phyloP scores from a whole-genome alignment of 192 early-diverging fungal genomes.

The Backusella morwellensis region DNA sequence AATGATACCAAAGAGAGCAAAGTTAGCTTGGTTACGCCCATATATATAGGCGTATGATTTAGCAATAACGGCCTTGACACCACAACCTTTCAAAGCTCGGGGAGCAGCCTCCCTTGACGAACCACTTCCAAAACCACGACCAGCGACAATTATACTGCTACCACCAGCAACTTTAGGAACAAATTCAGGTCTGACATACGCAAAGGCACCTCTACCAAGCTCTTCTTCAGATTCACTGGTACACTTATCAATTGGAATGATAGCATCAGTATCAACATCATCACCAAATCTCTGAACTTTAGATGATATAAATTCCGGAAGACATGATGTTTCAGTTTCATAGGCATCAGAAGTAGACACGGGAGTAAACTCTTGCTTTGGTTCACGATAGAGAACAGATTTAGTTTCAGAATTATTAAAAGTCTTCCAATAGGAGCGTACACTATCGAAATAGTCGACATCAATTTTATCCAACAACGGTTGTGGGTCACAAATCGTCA shows the following conservation, averaged over 20 bases:
- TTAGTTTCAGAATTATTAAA: not conserved
- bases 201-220: slow-evolving; percentile 69
- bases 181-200: slow-evolving; percentile 76
- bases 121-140: slow-evolving; percentile 71
- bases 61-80: slow-evolving; percentile 73
- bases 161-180: slow-evolving; percentile 61
- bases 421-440: not conserved
- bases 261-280: slow-evolving; percentile 78
- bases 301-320: slow-evolving; percentile 45
- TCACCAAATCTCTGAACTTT: slow-evolving; percentile 74
- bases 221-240: slow-evolving; percentile 65
- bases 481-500: not conserved
- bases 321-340: not conserved
- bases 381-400: not conserved
- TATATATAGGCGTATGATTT: slow-evolving; percentile 84
- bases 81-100: slow-evolving; percentile 66
- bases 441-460: not conserved
- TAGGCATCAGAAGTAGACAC: not conserved
- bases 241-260: slow-evolving; percentile 48
- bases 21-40: slow-evolving; percentile 81
- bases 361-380: not conserved
- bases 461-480: not conserved
- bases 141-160: slow-evolving; percentile 69
- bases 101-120: slow-evolving; percentile 81
- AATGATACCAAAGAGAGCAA: slow-evolving; percentile 75